phyloP scores from a whole-genome alignment of 2,329 filamentous ascomycete species.

The Fusarium pilosicola region DNA sequence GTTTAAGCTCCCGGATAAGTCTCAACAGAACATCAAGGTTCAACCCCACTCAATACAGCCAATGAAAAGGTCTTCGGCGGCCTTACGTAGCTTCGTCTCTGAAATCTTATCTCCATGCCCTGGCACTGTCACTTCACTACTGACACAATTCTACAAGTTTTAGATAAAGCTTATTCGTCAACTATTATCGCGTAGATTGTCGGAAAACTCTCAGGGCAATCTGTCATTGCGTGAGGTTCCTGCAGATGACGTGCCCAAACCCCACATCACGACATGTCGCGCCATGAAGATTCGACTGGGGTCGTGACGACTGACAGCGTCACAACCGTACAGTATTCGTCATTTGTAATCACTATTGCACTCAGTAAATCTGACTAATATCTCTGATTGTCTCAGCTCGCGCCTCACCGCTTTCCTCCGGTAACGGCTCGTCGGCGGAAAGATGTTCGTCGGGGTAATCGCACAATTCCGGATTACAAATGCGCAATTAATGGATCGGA shows the following conservation, averaged over 20 bases:
- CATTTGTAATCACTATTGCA: neutral
- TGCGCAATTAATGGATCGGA: fast-evolving
- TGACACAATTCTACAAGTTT: no score
- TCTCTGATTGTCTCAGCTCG: neutral
- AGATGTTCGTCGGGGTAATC: neutral
- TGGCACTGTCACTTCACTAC: no score
- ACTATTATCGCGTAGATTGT: neutral
- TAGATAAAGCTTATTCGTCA: no score
- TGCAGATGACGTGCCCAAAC: neutral
- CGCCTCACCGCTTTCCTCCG: neutral
- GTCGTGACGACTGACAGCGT: neutral
- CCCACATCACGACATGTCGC: neutral
- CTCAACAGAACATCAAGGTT: neutral
- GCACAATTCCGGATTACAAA: neutral
- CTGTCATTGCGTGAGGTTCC: neutral
- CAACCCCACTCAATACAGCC: neutral
- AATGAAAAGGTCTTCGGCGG: neutral
- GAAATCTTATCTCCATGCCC: neutral
- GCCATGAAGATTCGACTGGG: neutral
- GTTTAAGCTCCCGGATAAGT: fast-evolving
- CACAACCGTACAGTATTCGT: neutral
- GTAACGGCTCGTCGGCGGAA: neutral
- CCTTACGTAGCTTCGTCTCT: neutral
- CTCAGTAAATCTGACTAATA: neutral
- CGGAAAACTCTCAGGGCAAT: neutral